Conservation (phyloP, 2,329 filamentous ascomycete species). For the Erysiphe pulchra region DNA sequence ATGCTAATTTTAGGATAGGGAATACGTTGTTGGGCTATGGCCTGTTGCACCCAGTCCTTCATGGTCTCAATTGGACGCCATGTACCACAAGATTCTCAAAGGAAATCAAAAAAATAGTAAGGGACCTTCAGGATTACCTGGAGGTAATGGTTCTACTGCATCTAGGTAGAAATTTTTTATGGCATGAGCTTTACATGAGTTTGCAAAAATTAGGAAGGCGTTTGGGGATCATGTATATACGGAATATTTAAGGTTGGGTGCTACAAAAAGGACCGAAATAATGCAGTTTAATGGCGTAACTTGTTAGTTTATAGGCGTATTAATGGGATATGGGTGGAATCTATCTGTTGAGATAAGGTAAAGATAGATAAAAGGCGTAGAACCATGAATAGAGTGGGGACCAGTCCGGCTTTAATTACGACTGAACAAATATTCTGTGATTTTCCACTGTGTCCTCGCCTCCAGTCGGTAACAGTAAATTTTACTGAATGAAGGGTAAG, state of each 20-base stretch:
- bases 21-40: constrained; percentile 13
- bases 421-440: too few relatives aligned
- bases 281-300: background rate
- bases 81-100: constrained; percentile 11
- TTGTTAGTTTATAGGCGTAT: background rate
- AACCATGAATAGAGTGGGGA: too few relatives aligned
- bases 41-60: constrained; percentile 9
- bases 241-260: background rate
- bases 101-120: constrained; percentile 3
- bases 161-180: background rate
- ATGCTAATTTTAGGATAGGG: constrained; percentile 8
- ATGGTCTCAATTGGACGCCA: constrained; percentile 8
- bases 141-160: constrained; percentile 3
- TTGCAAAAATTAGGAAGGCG: background rate
- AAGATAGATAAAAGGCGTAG: too few relatives aligned
- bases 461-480: too few relatives aligned
- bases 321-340: background rate
- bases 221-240: background rate
- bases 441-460: too few relatives aligned
- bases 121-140: constrained; percentile 1
- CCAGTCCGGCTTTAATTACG: too few relatives aligned
- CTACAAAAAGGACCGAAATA: background rate
- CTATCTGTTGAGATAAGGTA: background rate
- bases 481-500: too few relatives aligned
- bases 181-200: background rate